Base-by-base conservation (phyloP, 2,329 filamentous ascomycete species). In the Aschersonia sp. region DNA sequence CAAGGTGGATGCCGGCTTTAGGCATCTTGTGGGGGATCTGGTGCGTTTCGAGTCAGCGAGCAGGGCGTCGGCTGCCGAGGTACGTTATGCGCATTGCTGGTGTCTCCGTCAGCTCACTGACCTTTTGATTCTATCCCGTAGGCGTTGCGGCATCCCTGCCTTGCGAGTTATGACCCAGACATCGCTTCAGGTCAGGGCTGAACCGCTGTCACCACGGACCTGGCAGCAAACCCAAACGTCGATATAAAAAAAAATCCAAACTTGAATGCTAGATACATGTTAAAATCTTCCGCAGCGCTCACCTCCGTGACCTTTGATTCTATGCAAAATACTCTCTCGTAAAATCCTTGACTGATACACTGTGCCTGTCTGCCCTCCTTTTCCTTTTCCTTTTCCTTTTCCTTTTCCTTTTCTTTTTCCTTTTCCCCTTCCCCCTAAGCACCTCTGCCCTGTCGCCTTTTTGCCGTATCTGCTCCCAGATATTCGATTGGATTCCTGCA, bases 401-500 rank as follows among this genome's bases (percentile, higher is more conserved):
- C 22, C 22, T 37, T 37, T 37, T 12, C 12, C 8, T 37, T 9
- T 46, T 40, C 11, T 30, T n/a, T 5, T n/a, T 32, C 35, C n/a
- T 8, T 6, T 39, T 35, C 30, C 6, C 31, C 3, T n/a, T 12
- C 31, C 11, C 11, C 44, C 11, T 41, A 5, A 33, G 42, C 40
- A 22, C 45, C 42, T 31, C 43, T 42, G 30, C 51, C 55, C 46
- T 65, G 62, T 10, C 64, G 57, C 49, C 64, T 63, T 60, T 62
- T 66, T 8, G 55, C 55, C 43, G 64, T 67, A 49, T 70, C 67
- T 6, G 66, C 58, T 0, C 68, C 68, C 14, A 68, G 49, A 45
- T 79, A 80, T 47, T 79, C 76, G 62, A 96, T 96, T 29, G 85
- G 82, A 62, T 94, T 95, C 57, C 92, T 76, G 66, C 92, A 98